Conservation (phyloP, 495 filamentous ascomycete genomes). For the Penicillium egyptiacum region DNA sequence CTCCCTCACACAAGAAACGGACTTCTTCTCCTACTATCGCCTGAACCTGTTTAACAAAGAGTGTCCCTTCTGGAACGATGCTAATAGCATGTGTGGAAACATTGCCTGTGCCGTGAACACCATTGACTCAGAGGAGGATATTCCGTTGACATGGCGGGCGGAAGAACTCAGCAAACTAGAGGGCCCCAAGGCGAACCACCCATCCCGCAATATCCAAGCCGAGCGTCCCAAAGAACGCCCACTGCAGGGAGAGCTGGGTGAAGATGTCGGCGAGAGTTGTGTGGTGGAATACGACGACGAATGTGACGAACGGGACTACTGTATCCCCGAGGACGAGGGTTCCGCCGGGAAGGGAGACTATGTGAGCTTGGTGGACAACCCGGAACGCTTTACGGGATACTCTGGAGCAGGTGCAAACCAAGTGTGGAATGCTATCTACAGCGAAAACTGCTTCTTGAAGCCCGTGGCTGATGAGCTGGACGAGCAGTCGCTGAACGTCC, state of each 20-base stretch:
- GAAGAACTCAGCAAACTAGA: conserved; percentile 91
- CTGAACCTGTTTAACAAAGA: conserved; percentile 93
- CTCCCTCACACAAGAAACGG: conserved; percentile 78
- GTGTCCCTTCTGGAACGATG: conserved; percentile 95
- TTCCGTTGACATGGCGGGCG: conserved; percentile 86
- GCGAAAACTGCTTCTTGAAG: conserved; percentile 94
- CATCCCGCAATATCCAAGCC: conserved; percentile 67
- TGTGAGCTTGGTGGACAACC: conserved; percentile 89
- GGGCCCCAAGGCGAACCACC: conserved; percentile 87
- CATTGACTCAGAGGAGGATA: conserved; percentile 90
- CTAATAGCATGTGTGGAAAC: conserved; percentile 93
- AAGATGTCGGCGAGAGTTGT: conserved; percentile 88
- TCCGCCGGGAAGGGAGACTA: conserved; percentile 89
- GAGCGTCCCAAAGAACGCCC: conserved; percentile 68
- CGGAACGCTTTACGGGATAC: conserved; percentile 94
- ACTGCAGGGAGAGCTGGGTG: conserved; percentile 78
- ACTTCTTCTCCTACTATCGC: conserved; percentile 97
- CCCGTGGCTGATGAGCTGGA: conserved; percentile 44
- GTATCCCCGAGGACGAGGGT: conserved; percentile 91
- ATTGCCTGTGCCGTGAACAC: conserved; percentile 98
- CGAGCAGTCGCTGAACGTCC: conserved; percentile 29
- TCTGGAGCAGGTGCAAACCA: conserved; percentile 76
- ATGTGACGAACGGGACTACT: conserved; percentile 96
- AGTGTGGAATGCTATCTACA: conserved; percentile 96
- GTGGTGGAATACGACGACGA: conserved; percentile 97